Evolutionary conservation across 768 basidiomycete genomes (phyloP), one percentile per base, ranked within the genome.

Genomic region (Gymnopilus junonius): DNA sequence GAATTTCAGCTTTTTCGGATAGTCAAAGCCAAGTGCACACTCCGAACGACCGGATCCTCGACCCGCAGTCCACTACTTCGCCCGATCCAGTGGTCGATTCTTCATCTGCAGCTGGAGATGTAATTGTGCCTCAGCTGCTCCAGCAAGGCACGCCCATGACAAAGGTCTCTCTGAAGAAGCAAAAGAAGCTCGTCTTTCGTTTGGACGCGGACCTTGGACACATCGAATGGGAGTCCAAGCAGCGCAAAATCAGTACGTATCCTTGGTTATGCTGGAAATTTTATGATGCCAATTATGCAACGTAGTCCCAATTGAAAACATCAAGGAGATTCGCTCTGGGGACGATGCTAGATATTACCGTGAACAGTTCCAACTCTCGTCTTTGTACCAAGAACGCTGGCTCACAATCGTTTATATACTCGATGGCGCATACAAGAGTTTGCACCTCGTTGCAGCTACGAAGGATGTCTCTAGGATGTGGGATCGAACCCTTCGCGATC

Each of bases 281-380:
- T 46, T 43, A 12, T 48, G 78, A 82, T 39, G 57, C 39, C 6
- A 39, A 17, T 20, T 25, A 17, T 43, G 15, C 14, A 32, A 17
- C 62, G n/a, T n/a, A 97, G 95, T 97, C 50, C 88, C 90, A 2
- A 90, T 97, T 62, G 93, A 94, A 73, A 87, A 86, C 66, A 94
- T 97, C 75, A 92, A 94, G 64, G 95, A 97, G 72, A 85, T 97
- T 20, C 91, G 95, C n/a, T 83, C 89, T 3, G 92, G 90, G 8
- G 72, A 85, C 1, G 90, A 93, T 55, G 89, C 92, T 2, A 82
- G 88, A 10, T 88, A 90, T 73, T 88, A 92, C 70, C 87, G 91
- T 61, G 84, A 89, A 61, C 90, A 89, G 67, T 91, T 90, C 70
- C 87, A 87, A 69, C 82, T 92, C 32, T 79, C 90, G 0, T 76